Conservation (phyloP, 768 basidiomycete species). For the Rhizopogon sp. region DNA sequence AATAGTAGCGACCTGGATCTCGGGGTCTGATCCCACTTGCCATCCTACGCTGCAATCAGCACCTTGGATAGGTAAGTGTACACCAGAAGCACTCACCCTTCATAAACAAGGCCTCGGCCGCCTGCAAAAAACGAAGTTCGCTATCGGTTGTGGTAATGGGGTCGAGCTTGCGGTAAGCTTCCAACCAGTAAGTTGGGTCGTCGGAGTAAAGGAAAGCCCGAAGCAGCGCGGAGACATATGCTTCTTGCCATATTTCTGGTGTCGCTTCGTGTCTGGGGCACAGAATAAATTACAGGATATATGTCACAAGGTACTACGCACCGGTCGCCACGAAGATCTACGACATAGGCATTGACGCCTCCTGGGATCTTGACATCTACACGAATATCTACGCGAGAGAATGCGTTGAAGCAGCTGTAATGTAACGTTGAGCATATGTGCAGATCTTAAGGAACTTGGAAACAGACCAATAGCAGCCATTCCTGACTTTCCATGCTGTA, state of each 20-base stretch:
- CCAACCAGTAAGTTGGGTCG: slow-evolving; percentile 85
- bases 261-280: slow-evolving; percentile 80
- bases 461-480: slow-evolving; percentile 86
- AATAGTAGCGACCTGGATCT: slow-evolving; percentile 95
- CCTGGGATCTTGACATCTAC: slow-evolving; percentile 99
- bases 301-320: slow-evolving; percentile 31
- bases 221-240: slow-evolving; percentile 89
- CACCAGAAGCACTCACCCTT: slow-evolving; percentile 53
- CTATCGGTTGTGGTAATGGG: slow-evolving; percentile 88
- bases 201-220: slow-evolving; percentile 94
- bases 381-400: slow-evolving; percentile 92
- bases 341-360: slow-evolving; percentile 89
- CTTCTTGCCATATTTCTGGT: slow-evolving; percentile 93
- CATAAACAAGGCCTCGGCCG: slow-evolving; percentile 82
- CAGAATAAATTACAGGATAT: background rate
- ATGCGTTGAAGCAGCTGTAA: slow-evolving; percentile 91
- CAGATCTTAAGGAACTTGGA: background rate
- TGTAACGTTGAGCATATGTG: background rate
- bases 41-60: slow-evolving; percentile 56
- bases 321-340: slow-evolving; percentile 94
- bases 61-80: background rate
- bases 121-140: slow-evolving; percentile 86
- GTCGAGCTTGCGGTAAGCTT: slow-evolving; percentile 93
- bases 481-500: slow-evolving; percentile 83
- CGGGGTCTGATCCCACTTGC: slow-evolving; percentile 98